Evolutionary conservation across 371 early-diverging fungal genomes (phyloP), one percentile per base, ranked within the genome.

Genomic region (Apophysomyces sp.): DNA sequence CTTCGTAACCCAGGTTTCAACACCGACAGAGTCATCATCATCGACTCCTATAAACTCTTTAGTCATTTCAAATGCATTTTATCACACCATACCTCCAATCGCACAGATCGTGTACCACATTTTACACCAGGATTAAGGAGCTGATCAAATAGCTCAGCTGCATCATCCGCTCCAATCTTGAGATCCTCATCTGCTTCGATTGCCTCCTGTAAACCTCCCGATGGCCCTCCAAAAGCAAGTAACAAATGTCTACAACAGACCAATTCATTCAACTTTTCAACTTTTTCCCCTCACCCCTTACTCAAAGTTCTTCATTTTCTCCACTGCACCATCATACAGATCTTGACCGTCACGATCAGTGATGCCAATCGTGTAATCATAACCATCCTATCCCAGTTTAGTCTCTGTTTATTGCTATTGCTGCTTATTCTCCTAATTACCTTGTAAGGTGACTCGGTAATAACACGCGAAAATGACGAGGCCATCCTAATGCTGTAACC

Each of bases 401-500:
- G 30, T 27, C 51, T 13, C 32, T 34, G 13, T 16, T n/a, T 18
- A 2, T 34, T n/a, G 8, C 4, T 34, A 5, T n/a, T 30, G 5
- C 30, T 29, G n/a, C 51, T 51, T 52, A 9, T 4, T 12, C 1
- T 56, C 39, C 15, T 27, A 18, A 4, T 61, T 78, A 85, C 85
- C 64, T 77, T 66, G 60, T 76, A 89, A 0, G 88, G 80, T 53
- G 80, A 82, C 49, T 89, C 87, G 1, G 82, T 80, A 55, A 90
- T 78, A 3, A 89, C 84, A 60, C 86, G 77, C 49, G 83, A 83
- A 31, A 90, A 71, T 0, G 82, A 73, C n/a, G 80, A 78, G 2
- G 91, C 89, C 27, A 88, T 55, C 18, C 91, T 78, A 51, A 90
- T 86, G 49, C 76, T 73, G 64, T 88, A 92, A 2, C 92, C 92